These are phyloP conservation scores for Hansenula sp. DNA, from an alignment of 1,139 yeast species.

Conservation along the genomic window DNA sequence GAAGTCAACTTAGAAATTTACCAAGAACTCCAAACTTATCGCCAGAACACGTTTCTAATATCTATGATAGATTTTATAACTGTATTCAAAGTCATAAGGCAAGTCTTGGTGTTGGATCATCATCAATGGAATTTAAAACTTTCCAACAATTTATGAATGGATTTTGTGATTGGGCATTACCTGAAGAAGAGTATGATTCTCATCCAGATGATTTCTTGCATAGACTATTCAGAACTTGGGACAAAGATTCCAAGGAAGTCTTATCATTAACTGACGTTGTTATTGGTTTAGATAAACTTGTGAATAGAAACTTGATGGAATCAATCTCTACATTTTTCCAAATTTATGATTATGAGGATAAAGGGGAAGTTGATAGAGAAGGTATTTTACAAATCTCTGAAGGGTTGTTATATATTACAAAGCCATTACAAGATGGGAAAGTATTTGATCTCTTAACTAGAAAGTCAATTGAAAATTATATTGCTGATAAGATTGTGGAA, in stretches of 20 bases:
- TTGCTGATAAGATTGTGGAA: slow-evolving; percentile 54
- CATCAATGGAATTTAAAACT: slow-evolving; percentile 68
- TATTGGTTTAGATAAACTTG: slow-evolving; percentile 65
- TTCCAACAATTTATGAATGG: slow-evolving; percentile 75
- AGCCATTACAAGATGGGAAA: slow-evolving; percentile 76
- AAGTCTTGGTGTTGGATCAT: slow-evolving; percentile 68
- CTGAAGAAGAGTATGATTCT: slow-evolving; percentile 31
- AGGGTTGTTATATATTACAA: slow-evolving; percentile 74
- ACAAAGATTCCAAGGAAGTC: slow-evolving; percentile 46
- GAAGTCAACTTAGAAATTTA: slow-evolving; percentile 84
- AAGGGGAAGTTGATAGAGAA: slow-evolving; percentile 69
- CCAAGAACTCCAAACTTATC: slow-evolving; percentile 66
- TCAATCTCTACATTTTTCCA: slow-evolving; percentile 76
- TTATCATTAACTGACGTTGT: slow-evolving; percentile 69
- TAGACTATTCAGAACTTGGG: slow-evolving; percentile 73
- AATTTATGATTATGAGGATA: slow-evolving; percentile 61
- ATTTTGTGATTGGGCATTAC: slow-evolving; percentile 72
- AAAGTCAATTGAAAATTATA: slow-evolving; percentile 55
- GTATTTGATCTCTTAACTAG: slow-evolving; percentile 59
- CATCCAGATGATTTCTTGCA: slow-evolving; percentile 50
- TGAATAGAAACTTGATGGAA: slow-evolving; percentile 74
- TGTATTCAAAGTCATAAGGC: slow-evolving; percentile 66
- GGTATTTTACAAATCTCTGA: slow-evolving; percentile 83
- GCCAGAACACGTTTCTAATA: slow-evolving; percentile 55
- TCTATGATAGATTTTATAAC: slow-evolving; percentile 83